phyloP scores from a whole-genome alignment of 805 yeast species.

The Candida wancherniae region DNA sequence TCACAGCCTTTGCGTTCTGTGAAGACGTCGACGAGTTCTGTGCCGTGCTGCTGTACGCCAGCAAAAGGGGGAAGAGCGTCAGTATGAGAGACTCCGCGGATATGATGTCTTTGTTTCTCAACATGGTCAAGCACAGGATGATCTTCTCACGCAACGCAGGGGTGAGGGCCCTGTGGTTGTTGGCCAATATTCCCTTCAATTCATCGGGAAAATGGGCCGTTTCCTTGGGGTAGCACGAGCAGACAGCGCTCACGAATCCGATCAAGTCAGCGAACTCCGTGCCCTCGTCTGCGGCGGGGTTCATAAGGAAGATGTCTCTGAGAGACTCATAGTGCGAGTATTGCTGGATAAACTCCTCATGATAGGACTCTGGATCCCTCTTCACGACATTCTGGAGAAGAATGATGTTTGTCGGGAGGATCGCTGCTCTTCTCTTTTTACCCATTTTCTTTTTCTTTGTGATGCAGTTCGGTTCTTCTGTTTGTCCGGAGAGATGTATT shows the following conservation, averaged over 20 bases:
- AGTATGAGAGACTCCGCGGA: conserved; percentile 77
- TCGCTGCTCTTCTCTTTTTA: conserved; percentile 84
- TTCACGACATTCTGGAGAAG: conserved; percentile 87
- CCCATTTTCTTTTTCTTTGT: conserved; percentile 50
- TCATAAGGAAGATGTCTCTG: conserved; percentile 77
- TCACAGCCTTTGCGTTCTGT: conserved; percentile 72
- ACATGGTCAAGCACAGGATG: conserved; percentile 82
- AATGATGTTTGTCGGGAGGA: conserved; percentile 88
- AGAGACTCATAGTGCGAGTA: conserved; percentile 88
- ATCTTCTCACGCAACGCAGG: conserved; percentile 90
- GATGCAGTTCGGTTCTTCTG: too few species aligned
- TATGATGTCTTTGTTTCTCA: conserved; percentile 79
- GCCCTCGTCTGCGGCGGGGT: conserved; percentile 44
- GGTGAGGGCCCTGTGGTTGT: conserved; percentile 74
- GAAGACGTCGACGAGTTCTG: conserved; percentile 32
- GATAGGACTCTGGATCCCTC: conserved; percentile 90
- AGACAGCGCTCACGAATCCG: conserved; percentile 89
- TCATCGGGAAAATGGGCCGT: conserved; percentile 83
- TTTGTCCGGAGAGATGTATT: too few species aligned
- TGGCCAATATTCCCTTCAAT: conserved; percentile 58
- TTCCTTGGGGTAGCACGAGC: conserved; percentile 83
- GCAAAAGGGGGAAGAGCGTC: conserved; percentile 80
- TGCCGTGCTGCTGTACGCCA: conserved; percentile 50
- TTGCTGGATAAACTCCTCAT: conserved; percentile 90
- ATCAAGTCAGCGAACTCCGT: conserved; percentile 72